Evolutionary conservation across 2,329 filamentous ascomycete genomes (phyloP).

Genomic region (Alternaria sp.): DNA sequence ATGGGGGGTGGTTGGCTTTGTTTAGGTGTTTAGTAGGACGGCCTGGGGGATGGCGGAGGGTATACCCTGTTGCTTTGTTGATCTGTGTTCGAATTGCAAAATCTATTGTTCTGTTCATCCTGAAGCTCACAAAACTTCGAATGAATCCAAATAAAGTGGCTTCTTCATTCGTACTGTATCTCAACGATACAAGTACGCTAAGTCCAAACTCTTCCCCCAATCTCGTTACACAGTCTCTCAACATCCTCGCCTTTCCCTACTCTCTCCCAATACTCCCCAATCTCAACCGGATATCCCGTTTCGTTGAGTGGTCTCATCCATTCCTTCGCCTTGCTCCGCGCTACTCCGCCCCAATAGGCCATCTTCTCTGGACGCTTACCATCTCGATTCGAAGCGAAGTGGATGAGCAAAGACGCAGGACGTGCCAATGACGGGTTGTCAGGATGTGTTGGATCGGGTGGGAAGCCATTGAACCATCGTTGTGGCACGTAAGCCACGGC

Average conservation of each 20-base stretch:
- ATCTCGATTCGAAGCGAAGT: slow-evolving; percentile 16
- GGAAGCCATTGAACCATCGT: slow-evolving; percentile 16
- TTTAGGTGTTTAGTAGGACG: neutral
- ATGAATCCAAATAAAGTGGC: neutral
- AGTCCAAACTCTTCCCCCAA: slow-evolving; percentile 6
- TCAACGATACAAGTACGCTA: neutral
- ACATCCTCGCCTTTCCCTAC: neutral
- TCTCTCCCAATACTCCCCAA: slow-evolving; percentile 9
- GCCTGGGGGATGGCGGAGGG: neutral
- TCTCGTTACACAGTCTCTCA: neutral
- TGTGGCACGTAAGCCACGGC: slow-evolving; percentile 9
- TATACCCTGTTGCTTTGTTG: neutral
- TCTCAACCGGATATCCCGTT: slow-evolving; percentile 7
- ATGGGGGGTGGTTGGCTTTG: neutral
- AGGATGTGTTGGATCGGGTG: neutral
- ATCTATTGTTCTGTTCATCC: neutral
- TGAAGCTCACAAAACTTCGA: neutral
- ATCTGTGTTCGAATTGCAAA: neutral
- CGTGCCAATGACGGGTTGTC: slow-evolving; percentile 3
- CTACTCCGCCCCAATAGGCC: slow-evolving; percentile 10
- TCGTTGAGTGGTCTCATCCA: slow-evolving; percentile 6
- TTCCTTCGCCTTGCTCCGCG: neutral
- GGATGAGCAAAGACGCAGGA: slow-evolving; percentile 7
- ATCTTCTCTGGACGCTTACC: slow-evolving; percentile 16
- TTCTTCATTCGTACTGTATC: neutral